Conservation (phyloP, 352 stramenopile genomes). For the Phytopythium cucurbitacearum region DNA sequence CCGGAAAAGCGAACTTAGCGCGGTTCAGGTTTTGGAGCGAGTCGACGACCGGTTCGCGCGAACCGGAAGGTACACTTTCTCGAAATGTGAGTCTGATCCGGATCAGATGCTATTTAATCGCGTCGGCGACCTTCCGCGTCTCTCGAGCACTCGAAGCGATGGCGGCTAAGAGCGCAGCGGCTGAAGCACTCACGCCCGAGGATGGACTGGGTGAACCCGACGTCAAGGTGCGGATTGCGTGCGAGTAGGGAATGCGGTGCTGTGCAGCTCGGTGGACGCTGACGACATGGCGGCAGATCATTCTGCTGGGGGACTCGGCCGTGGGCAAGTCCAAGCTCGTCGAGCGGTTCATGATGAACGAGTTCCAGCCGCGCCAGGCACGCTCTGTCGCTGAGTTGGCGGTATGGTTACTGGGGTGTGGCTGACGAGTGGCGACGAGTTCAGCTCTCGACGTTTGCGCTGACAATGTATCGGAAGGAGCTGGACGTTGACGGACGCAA, state of each 20-base stretch:
- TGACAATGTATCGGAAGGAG: constrained; percentile 94
- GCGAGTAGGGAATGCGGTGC: neutral
- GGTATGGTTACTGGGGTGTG: neutral
- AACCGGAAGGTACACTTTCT: too few species aligned
- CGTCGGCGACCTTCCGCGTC: constrained; percentile 67
- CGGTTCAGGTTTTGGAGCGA: neutral
- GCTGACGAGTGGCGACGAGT: too few species aligned
- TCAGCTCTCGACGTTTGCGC: constrained; percentile 92
- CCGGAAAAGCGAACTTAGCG: neutral
- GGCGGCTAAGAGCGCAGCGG: constrained; percentile 13
- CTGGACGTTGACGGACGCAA: constrained; percentile 71
- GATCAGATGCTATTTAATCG: neutral
- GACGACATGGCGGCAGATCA: constrained; percentile 49
- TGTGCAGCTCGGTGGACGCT: neutral
- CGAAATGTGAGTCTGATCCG: neutral
- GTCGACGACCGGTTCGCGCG: neutral
- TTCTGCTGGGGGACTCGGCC: constrained; percentile 92
- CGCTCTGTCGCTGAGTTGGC: neutral
- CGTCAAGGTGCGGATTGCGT: constrained; percentile 36
- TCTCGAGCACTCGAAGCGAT: constrained; percentile 55
- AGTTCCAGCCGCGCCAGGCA: constrained; percentile 91
- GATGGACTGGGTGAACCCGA: constrained; percentile 59
- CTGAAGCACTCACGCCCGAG: constrained; percentile 16
- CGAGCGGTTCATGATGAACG: constrained; percentile 94
- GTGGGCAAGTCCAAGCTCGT: constrained; percentile 96